Percentiles rank a stretch among this genome's conserved stretches.
phyloP scores from a whole-genome alignment of 2,329 filamentous ascomycete species.

The Aspergillus vadensis region DNA sequence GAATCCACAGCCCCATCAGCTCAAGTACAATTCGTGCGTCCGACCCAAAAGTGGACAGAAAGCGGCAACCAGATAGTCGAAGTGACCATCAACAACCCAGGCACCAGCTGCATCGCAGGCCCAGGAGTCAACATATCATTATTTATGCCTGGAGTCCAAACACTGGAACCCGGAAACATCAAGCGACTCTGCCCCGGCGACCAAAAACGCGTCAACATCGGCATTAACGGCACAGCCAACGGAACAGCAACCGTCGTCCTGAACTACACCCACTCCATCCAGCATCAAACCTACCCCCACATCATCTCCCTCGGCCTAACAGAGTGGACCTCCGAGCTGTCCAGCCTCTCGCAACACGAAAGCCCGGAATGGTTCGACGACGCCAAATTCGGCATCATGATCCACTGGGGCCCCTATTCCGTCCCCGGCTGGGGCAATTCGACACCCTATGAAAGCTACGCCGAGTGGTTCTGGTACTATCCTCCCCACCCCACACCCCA shows the following conservation, averaged over 20 bases:
- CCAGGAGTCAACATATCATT: neutral
- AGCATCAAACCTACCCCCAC: neutral
- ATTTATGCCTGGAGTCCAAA: neutral
- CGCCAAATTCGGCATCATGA: constrained; percentile 62
- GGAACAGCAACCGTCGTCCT: neutral
- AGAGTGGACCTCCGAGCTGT: neutral
- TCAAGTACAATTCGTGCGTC: neutral
- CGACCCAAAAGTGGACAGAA: constrained; percentile 5
- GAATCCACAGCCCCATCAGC: neutral
- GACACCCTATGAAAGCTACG: constrained; percentile 41
- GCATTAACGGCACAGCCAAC: neutral
- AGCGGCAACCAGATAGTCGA: constrained; percentile 4
- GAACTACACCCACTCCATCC: neutral
- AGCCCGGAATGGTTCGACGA: constrained; percentile 49
- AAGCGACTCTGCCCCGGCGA: constrained; percentile 4
- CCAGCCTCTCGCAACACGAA: neutral
- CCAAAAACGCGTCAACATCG: constrained; percentile 2
- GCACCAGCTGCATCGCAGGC: neutral
- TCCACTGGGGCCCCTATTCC: constrained; percentile 61
- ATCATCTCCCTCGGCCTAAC: constrained; percentile 3
- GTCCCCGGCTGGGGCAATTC: constrained; percentile 59
- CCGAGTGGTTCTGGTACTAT: constrained; percentile 36
- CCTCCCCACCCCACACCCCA: too few species aligned
- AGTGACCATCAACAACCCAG: neutral
- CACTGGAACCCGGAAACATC: neutral